These are phyloP conservation scores for Daldinia concentrica DNA, from an alignment of 495 filamentous ascomycete genomes.

Conservation along the genomic window DNA sequence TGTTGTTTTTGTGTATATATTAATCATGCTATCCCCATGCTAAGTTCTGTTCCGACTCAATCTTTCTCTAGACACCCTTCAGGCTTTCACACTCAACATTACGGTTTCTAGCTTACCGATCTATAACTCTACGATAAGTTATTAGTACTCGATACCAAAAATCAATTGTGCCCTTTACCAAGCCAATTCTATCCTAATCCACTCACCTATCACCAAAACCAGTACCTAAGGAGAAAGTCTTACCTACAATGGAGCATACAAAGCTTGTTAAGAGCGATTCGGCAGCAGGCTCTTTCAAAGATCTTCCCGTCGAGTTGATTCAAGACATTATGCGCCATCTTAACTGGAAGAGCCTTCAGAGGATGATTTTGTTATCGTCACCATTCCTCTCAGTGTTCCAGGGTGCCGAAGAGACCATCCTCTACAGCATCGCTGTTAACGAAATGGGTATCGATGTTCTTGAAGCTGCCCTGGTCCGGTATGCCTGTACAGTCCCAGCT, in stretches of 20 bases:
- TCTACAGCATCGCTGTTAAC: neutral
- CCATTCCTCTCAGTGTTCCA: neutral
- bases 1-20: no score
- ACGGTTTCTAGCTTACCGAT: no score
- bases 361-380: neutral
- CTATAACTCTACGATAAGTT: no score
- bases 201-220: neutral
- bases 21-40: no score
- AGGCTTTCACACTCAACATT: no score
- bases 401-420: neutral
- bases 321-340: constrained; percentile 1
- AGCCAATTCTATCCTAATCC: neutral
- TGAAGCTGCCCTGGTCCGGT: neutral
- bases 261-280: neutral
- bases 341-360: neutral
- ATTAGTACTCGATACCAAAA: no score
- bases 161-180: no score
- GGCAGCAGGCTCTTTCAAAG: neutral
- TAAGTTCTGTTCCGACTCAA: no score
- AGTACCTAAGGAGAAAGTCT: neutral
- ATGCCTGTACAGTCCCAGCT: constrained; percentile 2
- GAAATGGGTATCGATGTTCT: neutral
- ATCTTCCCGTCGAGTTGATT: constrained; percentile 3
- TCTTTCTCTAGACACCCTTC: no score
- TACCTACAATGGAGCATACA: neutral